Conservation (phyloP, 495 filamentous ascomycete species). For the Lasiosphaeria hispida region DNA sequence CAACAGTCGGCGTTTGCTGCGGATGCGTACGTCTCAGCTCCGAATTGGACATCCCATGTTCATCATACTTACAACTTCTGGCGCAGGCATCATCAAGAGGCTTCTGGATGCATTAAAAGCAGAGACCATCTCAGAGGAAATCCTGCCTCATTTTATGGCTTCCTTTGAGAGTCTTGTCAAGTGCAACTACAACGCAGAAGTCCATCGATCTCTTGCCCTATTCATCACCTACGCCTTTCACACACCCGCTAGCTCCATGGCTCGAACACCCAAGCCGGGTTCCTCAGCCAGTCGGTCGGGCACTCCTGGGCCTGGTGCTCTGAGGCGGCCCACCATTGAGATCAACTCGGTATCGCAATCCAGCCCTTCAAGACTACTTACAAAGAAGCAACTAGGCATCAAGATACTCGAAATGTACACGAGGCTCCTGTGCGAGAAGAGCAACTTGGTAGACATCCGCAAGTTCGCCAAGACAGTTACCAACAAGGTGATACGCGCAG, state of each 20-base stretch:
- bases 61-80: constrained; percentile 18
- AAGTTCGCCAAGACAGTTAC: constrained; percentile 95
- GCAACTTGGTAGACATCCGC: constrained; percentile 63
- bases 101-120: constrained; percentile 85
- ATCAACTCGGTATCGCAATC: constrained; percentile 15
- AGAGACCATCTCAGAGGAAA: constrained; percentile 68
- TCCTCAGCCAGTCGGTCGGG: constrained; percentile 37
- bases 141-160: constrained; percentile 69
- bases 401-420: constrained; percentile 79
- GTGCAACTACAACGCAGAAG: constrained; percentile 74
- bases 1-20: constrained; percentile 76
- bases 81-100: constrained; percentile 79
- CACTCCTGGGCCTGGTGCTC: constrained; percentile 32
- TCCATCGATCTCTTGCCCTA: constrained; percentile 80
- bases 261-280: constrained; percentile 50
- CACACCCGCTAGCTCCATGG: constrained; percentile 50
- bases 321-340: constrained; percentile 35
- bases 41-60: constrained; percentile 3
- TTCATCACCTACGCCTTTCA: constrained; percentile 93
- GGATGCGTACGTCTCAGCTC: constrained; percentile 73
- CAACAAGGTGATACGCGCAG: constrained; percentile 69
- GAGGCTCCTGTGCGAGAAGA: constrained; percentile 73
- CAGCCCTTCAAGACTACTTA: constrained; percentile 32
- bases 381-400: constrained; percentile 64
- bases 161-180: constrained; percentile 76